Base-by-base conservation (phyloP, 257 asterid genomes). In the Coffea eugenioides region DNA sequence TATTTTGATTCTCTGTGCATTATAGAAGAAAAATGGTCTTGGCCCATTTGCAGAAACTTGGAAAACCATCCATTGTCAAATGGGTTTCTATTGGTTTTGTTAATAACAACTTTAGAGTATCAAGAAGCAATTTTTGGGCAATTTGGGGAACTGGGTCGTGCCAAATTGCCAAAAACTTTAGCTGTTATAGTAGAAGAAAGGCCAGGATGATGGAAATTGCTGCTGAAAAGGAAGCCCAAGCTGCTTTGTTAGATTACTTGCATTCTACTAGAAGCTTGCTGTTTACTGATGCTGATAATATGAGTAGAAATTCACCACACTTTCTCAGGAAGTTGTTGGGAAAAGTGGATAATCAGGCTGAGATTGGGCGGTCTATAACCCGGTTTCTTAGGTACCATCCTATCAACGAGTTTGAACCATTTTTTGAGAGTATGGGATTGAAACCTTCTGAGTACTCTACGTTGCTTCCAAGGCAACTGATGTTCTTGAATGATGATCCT, bases 361-460 rank as follows among this genome's bases (percentile, higher is more conserved):
- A 83, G n/a, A 82, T 91, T 56, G 83, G 85, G 73, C 82, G 80
- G 54, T 81, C 93, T 6, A 15, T 91, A 23, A 69, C 92, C 0
- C 86, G 94, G 74, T 91, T 89, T 76, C 85, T 93, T 82, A 85
- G 97, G 84, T 93, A 90, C 88, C 92, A 93, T 87, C 97, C 97
- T 11, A 88, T 93, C 74, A 91, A 93, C 85, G 97, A 93, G 82
- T 93, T 91, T n/a, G 97, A 93, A 84, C 97, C 95, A 16, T 89
- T 93, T 78, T 90, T 93, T 48, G 97, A 93, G 89, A 93, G 97
- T 82, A 86, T 91, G 77, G 97, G 97, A 20, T 71, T 93, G 83
- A 85, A 83, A 74, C 94, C 86, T 62, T 77, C 78, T n/a, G 94
- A 91, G 74, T 90, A 77, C 68, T 39, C 74, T 72, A 59, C 73